phyloP scores from a whole-genome alignment of 1,284 basidiomycete species.

The Boletus sp. region DNA sequence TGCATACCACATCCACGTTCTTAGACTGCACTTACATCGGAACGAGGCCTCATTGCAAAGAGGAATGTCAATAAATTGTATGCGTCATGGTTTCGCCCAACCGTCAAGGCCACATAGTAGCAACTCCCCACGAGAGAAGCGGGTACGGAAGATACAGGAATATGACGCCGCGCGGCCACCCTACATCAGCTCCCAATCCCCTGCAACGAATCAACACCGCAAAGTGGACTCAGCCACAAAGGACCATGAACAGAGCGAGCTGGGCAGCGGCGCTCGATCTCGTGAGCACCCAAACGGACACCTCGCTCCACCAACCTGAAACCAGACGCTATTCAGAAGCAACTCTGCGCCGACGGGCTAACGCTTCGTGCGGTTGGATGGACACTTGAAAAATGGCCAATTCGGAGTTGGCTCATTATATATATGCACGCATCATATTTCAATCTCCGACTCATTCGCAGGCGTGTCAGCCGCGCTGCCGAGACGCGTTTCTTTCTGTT shows the following conservation, averaged over 20 bases:
- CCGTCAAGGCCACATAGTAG: slow-evolving; percentile 77
- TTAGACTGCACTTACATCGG: too few species aligned
- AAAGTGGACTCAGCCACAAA: slow-evolving; percentile 39
- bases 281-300: slow-evolving; percentile 59
- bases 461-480: slow-evolving; percentile 9
- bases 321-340: slow-evolving; percentile 38
- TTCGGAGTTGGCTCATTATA: slow-evolving; percentile 16
- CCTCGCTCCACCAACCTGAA: slow-evolving; percentile 77
- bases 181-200: slow-evolving; percentile 38
- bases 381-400: slow-evolving; percentile 36
- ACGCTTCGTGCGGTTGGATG: slow-evolving; percentile 45
- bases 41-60: neutral
- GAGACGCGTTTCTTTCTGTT: slow-evolving; percentile 2
- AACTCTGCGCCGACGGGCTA: slow-evolving; percentile 27
- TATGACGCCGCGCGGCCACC: slow-evolving; percentile 57
- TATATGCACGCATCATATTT: slow-evolving; percentile 6
- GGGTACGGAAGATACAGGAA: slow-evolving; percentile 72
- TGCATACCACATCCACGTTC: too few species aligned
- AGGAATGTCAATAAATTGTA: slow-evolving; percentile 37
- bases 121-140: slow-evolving; percentile 36
- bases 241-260: slow-evolving; percentile 32
- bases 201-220: slow-evolving; percentile 50
- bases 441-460: slow-evolving; percentile 19
- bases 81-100: slow-evolving; percentile 73
- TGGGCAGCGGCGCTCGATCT: slow-evolving; percentile 48